Conservation (phyloP, 73 alveolate genomes). For the Paramecium octaurelia region DNA sequence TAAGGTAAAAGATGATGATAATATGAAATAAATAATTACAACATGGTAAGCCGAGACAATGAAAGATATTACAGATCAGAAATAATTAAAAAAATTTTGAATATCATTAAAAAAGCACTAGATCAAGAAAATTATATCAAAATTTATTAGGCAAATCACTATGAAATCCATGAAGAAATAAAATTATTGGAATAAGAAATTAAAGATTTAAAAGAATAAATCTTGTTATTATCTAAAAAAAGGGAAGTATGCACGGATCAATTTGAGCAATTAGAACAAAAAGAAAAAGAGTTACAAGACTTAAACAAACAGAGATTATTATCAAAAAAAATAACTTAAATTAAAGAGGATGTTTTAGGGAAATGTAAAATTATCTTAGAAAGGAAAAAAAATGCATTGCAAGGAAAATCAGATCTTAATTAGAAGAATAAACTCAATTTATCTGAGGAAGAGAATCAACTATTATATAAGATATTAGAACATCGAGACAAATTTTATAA, state of each 20-base stretch:
- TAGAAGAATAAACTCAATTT: neutral
- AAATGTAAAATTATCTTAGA: neutral
- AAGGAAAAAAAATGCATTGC: neutral
- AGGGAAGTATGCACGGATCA: neutral
- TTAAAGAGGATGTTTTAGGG: neutral
- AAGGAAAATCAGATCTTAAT: neutral
- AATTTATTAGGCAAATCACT: neutral
- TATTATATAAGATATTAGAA: neutral
- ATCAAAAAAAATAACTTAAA: neutral
- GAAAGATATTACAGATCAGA: neutral
- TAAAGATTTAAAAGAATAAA: neutral
- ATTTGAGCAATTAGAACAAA: neutral
- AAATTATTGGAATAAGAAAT: neutral
- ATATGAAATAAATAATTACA: neutral
- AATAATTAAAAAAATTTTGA: neutral
- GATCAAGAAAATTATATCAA: neutral
- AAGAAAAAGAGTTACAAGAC: neutral
- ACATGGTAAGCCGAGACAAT: neutral
- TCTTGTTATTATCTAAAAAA: too few species aligned
- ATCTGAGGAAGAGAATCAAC: neutral
- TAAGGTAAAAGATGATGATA: neutral
- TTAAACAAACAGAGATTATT: neutral
- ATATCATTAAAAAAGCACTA: neutral
- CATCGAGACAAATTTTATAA: neutral
- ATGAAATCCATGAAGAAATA: neutral